phyloP scores from a whole-genome alignment of 192 early-diverging fungal genomes.

The Entomortierella beljakovae region DNA sequence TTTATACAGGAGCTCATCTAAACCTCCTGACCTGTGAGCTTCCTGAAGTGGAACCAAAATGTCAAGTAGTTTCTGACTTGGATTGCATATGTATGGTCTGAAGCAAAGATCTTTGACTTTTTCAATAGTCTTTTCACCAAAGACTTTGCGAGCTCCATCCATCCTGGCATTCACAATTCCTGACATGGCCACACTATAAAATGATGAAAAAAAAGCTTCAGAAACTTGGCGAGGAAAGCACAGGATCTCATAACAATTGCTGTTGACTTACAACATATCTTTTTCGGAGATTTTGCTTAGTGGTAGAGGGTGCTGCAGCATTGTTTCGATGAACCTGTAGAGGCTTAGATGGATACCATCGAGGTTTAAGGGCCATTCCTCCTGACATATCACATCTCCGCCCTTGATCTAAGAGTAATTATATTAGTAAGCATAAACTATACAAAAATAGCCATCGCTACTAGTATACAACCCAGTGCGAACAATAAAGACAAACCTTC shows the following conservation, averaged over 20 bases:
- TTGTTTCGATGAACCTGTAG: conserved; percentile 2
- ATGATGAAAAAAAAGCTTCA: no score
- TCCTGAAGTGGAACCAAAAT: conserved; percentile 4
- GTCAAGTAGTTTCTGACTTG: not conserved
- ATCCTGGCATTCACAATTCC: conserved; percentile 4
- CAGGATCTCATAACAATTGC: no score
- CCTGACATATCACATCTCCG: not conserved
- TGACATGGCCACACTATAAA: not conserved
- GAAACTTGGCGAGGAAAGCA: no score
- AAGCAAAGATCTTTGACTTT: not conserved
- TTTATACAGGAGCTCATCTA: not conserved
- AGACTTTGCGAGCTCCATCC: not conserved
- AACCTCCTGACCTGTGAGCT: not conserved
- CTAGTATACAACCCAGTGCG: conserved; percentile 4
- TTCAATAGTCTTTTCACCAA: conserved; percentile 7
- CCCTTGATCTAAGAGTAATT: not conserved
- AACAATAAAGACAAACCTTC: not conserved
- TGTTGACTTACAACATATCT: no score
- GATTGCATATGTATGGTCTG: not conserved
- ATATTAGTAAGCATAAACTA: not conserved
- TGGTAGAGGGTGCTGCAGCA: not conserved
- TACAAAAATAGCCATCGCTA: not conserved
- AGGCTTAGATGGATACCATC: conserved; percentile 4
- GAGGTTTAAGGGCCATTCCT: conserved; percentile 1
- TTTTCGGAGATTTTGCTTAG: not conserved